Conservation (phyloP, 2,329 filamentous ascomycete genomes). For the Lojkania enalia region DNA sequence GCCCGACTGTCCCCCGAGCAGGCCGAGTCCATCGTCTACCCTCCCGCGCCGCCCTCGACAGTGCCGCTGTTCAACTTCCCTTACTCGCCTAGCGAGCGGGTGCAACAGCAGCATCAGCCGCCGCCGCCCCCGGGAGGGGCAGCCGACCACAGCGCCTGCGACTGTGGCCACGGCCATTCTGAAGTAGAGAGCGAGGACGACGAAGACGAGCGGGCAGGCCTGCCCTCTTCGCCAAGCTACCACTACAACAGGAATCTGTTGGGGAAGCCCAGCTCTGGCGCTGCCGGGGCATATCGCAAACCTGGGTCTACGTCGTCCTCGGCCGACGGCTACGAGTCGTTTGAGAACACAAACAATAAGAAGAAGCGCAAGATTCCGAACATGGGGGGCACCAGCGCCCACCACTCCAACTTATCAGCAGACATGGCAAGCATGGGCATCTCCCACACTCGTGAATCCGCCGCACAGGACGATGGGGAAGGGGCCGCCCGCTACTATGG, state of each 20-base stretch:
- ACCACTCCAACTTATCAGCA: constrained; percentile 60
- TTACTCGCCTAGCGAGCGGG: constrained; percentile 39
- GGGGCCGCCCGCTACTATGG: constrained; percentile 59
- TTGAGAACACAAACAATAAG: constrained; percentile 98
- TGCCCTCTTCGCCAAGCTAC: constrained; percentile 47
- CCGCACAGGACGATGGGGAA: constrained; percentile 50
- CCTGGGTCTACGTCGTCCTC: constrained; percentile 67
- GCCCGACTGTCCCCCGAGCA: constrained; percentile 85
- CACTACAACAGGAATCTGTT: constrained; percentile 40
- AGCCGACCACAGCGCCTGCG: constrained; percentile 54
- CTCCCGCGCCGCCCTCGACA: constrained; percentile 70
- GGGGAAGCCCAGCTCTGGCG: constrained; percentile 26
- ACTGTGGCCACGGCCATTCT: constrained; percentile 51
- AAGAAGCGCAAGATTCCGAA: constrained; percentile 98
- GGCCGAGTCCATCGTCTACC: constrained; percentile 80
- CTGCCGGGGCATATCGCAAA: constrained; percentile 41
- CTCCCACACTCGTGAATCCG: constrained; percentile 50
- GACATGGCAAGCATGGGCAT: constrained; percentile 69
- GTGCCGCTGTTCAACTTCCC: constrained; percentile 78
- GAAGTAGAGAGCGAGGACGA: constrained; percentile 65
- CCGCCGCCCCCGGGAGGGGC: too few relatives aligned
- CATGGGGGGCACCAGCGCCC: constrained; percentile 69
- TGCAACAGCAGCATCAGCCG: constrained; percentile 47
- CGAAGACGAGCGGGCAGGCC: constrained; percentile 47
- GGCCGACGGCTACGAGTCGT: constrained; percentile 90